phyloP scores from a whole-genome alignment of 306 rosid species.

The Aeschynomene evenia region DNA sequence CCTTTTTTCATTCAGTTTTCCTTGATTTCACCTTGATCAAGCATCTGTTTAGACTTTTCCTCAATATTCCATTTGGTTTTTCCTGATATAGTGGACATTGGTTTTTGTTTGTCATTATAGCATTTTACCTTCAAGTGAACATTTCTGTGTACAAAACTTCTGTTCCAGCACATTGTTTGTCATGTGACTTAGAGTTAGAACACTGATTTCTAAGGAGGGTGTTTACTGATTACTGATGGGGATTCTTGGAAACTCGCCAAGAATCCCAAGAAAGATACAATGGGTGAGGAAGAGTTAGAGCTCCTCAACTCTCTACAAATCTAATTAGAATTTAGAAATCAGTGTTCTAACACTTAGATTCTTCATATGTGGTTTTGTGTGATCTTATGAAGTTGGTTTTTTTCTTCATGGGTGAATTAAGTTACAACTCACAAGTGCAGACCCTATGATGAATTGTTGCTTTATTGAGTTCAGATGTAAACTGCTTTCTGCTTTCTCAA shows the following conservation, averaged over 20 bases:
- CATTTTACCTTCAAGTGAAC: not conserved
- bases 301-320: too few species aligned
- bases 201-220: too few species aligned
- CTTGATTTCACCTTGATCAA: not conserved
- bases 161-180: not conserved
- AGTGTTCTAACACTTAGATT: too few species aligned
- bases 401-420: not conserved
- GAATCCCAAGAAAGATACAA: too few species aligned
- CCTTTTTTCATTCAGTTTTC: not conserved
- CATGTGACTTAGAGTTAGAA: too few species aligned
- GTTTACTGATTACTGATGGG: too few species aligned
- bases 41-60: not conserved
- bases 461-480: slow-evolving; percentile 13
- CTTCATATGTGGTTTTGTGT: not conserved
- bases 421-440: not conserved
- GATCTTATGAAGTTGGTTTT: not conserved
- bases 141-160: too few species aligned
- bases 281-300: too few species aligned
- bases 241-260: too few species aligned
- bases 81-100: not conserved
- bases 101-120: not conserved
- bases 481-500: not conserved
- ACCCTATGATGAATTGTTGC: not conserved
- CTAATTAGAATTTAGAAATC: too few species aligned
- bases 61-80: not conserved